phyloP scores from a whole-genome alignment of 441 rosid genomes.

The Manihot esculenta region DNA sequence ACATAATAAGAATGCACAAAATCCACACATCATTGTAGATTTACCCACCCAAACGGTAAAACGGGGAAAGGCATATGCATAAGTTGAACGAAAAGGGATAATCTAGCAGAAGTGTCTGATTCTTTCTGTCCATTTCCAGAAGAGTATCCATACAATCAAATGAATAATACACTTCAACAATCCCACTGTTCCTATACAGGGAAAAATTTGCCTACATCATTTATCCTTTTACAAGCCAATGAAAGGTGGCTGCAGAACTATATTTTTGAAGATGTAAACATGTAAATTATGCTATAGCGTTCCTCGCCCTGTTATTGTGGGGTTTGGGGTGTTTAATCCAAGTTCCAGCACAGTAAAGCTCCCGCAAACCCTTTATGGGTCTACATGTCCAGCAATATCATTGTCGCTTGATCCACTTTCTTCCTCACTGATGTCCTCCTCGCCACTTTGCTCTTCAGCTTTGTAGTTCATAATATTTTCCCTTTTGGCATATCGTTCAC shows the following conservation, averaged over 20 bases:
- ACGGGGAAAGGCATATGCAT: neutral
- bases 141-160: constrained; percentile 11
- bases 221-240: constrained; percentile 20
- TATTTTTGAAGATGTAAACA: neutral
- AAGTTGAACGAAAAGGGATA: neutral
- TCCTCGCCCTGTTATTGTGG: constrained; percentile 5
- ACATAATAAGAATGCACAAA: neutral
- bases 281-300: constrained; percentile 1
- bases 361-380: constrained; percentile 31
- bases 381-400: constrained; percentile 59
- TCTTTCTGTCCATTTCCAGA: neutral
- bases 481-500: constrained; percentile 57
- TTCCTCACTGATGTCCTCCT: constrained; percentile 47
- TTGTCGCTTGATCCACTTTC: constrained; percentile 49
- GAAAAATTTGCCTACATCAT: constrained; percentile 1
- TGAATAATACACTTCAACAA: constrained; percentile 1
- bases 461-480: constrained; percentile 36
- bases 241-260: constrained; percentile 11
- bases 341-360: neutral
- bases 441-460: constrained; percentile 36
- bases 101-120: neutral
- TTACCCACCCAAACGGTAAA: neutral
- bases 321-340: too few species aligned
- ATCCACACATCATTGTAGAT: neutral
- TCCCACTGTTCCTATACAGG: constrained; percentile 12